Base-by-base conservation (phyloP, 2,329 filamentous ascomycete genomes). In the Diplodia sapinea region DNA sequence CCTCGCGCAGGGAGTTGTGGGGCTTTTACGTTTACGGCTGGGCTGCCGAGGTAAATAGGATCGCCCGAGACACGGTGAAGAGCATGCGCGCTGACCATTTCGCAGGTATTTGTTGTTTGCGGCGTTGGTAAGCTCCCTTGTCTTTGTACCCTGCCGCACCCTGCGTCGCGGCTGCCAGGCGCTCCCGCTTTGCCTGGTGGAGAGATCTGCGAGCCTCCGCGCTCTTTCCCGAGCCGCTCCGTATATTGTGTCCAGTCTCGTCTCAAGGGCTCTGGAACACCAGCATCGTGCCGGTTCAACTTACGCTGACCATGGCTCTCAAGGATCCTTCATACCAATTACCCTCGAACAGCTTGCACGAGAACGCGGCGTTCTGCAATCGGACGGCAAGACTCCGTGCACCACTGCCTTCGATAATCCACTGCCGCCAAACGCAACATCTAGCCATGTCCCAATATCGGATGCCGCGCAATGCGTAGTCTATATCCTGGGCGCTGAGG, bases 11-110 rank as follows among this genome's bases (percentile, higher is more conserved):
- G 79, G 95, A 99, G 85, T 86, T 98, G 69, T 84, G 89, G 49
- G 95, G 94, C 73, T 99, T 96, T 92, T 99, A 98, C 80, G 90
- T 91, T 77, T 98, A 98, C 82, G 91, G 91, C 51, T 98, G 96
- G 85, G 95, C 95, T 29, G 93, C 94, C 23, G 95, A 99, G 82
- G 78, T 79, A 74, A 36, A 38, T 33, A 40, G 38, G 6, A 29
- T 12, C 26, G 54, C 40, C 20, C 12, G 26, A 36, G 50, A 12
- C 33, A 29, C 31, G n/a, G 59, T 29, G n/a, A 50, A 54, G 54
- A 64, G 54, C 17, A 51, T 49, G 47, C 61, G 13, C 33, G 57
- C 63, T 61, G 65, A 62, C 61, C 43, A 62, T 23, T n/a, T 33
- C 17, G 20, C 68, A 79, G 78, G 94, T 96, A 65, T 98, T 97